Evolutionary conservation across 2,329 filamentous ascomycete species (phyloP), one percentile per base, ranked within the genome.

Genomic region (Capronia coronata): DNA sequence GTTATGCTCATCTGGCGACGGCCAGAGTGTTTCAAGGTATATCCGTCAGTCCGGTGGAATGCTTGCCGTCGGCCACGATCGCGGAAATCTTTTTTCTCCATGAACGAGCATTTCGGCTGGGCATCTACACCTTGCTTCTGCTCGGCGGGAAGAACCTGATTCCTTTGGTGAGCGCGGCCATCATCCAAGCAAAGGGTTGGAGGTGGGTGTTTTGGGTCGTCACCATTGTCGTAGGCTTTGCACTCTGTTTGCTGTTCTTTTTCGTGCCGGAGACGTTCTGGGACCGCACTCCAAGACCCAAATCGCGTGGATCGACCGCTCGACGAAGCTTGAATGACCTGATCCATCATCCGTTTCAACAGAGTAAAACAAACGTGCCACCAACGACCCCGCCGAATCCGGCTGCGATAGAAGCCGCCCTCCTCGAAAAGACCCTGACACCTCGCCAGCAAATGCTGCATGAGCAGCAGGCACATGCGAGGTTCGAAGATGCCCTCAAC

Each of bases 21-120:
- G 91, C 88, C 21, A 79, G 91, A 46, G 82, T 97, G 41, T 84
- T 96, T 54, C 87, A 94, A 66, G 93, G 91, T 2, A 74, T 96
- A 8, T 84, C 89, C 0, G 83, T 96, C 42, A 93, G 87, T 57
- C 88, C 89, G 0, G 87, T 95, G 7, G 91, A 97, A 66, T 94
- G 89, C 62, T 75, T 97, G 23, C 91, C 91, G 0, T 94, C 88
- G 3, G 90, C 91, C 13, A 95, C 89, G 0, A 91, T 97, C 61
- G 89, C 90, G 2, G 91, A 97, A 67, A 96, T 97, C 52, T 97
- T 90, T 72, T 96, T 95, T 63, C 74, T 97, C 16, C 91, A 97
- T 62, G 91, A 97, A 69, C 78, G 91, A 53, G 91, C 91, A 0
- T 97, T 90, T 64, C 84, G 91, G 3, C 81, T 97, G 38, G 93